Evolutionary conservation across 2,329 filamentous ascomycete species (phyloP), one percentile per base, ranked within the genome.

Genomic region (Neophaeococcomyces mojaviensis): DNA sequence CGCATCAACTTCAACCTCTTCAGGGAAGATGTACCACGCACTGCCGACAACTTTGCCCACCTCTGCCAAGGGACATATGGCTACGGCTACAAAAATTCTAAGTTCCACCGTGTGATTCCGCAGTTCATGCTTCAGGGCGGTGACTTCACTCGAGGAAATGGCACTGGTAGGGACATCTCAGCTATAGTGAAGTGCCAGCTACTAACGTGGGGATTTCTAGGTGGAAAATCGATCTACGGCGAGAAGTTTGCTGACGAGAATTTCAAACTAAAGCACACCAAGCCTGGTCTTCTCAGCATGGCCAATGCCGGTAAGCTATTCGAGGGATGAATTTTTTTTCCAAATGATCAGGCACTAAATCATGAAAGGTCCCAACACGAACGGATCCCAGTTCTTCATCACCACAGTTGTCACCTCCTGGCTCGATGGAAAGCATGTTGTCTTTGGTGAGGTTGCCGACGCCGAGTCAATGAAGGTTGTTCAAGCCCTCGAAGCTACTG

Each of bases 1-100:
- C 84, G 85, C 65, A 86, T 97, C 77, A 84, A 79, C 75, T 94
- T 96, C 77, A 81, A 82, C 61, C 86, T 97, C 66, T 95, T 75
- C 77, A 78, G 90, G 66, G 78, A 88, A 57, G 76, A 81, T 52
- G 88, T 94, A 66, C 90, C 90, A 68, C 92, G 85, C 81, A 96
- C 90, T 9, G 70, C 76, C 49, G 79, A 83, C 69, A 80, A 80
- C 68, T 79, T 80, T n/a, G n/a, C 69, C 73, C 75, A 47, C 78
- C 77, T 62, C 67, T 83, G 48, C 77, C 78, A 53, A 83, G 79
- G 79, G 57, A 77, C 82, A 69, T 78, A 82, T 66, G 79, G 79
- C 58, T 82, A 76, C 57, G 79, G 79, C 36, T 84, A 82, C 60
- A 72, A 82, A 64, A 77, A 77, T 42, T 81, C 78, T 33, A 71